Conservation (phyloP, 805 yeast species). For the Candida xiaguanensis region DNA sequence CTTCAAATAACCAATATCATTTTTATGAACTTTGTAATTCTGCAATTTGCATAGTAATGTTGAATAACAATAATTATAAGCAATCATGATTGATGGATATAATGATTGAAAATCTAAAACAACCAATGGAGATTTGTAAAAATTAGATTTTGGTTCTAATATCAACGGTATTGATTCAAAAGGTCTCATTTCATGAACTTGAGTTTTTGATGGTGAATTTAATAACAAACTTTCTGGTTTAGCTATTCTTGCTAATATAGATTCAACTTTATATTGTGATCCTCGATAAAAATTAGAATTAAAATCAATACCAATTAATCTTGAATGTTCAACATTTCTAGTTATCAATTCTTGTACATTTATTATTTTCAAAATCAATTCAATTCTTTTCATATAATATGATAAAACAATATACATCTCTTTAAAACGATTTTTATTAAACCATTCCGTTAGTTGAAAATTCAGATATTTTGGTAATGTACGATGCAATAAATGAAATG, state of each 20-base stretch:
- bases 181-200: conserved; percentile 81
- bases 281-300: conserved; percentile 85
- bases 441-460: conserved; percentile 41
- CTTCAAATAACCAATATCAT: conserved; percentile 54
- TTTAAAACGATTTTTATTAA: conserved; percentile 8
- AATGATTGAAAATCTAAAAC: conserved; percentile 92
- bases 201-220: conserved; percentile 73
- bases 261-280: conserved; percentile 91
- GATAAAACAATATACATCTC: conserved; percentile 33
- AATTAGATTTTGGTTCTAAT: conserved; percentile 85
- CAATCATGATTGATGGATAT: conserved; percentile 90
- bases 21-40: conserved; percentile 46
- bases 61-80: conserved; percentile 83
- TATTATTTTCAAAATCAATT: conserved; percentile 44
- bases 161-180: conserved; percentile 85
- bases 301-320: conserved; percentile 86
- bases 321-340: conserved; percentile 75
- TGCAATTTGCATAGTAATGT: conserved; percentile 63
- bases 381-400: conserved; percentile 46
- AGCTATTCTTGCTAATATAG: conserved; percentile 69
- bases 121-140: conserved; percentile 82
- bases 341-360: conserved; percentile 62
- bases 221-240: conserved; percentile 71
- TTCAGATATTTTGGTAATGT: conserved; percentile 62
- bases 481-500: conserved; percentile 62